These are phyloP conservation scores for Phytophthora constricta DNA, from an alignment of 352 stramenopile species.

Conservation along the genomic window DNA sequence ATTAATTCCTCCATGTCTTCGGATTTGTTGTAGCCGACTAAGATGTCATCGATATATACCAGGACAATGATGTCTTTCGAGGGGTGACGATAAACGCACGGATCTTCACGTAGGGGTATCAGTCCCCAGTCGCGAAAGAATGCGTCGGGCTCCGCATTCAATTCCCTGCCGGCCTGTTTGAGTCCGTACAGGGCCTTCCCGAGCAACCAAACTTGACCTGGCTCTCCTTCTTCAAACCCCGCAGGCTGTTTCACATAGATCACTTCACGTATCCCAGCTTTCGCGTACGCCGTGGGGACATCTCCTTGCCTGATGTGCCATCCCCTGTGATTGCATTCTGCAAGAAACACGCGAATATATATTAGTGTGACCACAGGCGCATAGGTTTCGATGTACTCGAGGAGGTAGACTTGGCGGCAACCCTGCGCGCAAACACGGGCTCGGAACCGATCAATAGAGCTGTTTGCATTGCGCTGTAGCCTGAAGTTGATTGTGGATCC, in stretches of 20 bases:
- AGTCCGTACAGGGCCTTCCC: conserved; percentile 6
- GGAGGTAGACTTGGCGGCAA: conserved; percentile 1
- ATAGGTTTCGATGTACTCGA: conserved; percentile 13
- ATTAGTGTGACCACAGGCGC: conserved; percentile 1
- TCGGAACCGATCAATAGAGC: conserved; percentile 1
- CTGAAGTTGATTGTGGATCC: conserved; percentile 7
- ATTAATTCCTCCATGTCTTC: background rate
- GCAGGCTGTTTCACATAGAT: conserved; percentile 8
- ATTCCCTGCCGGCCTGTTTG: conserved; percentile 9
- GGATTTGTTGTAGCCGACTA: conserved; percentile 1
- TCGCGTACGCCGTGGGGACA: conserved; percentile 4
- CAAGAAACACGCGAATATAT: conserved; percentile 8
- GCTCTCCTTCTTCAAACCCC: conserved; percentile 10
- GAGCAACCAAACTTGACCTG: conserved; percentile 10
- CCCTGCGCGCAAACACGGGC: conserved; percentile 7
- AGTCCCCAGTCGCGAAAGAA: background rate
- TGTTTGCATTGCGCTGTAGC: conserved; percentile 9
- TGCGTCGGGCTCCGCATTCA: background rate
- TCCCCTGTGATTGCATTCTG: conserved; percentile 2
- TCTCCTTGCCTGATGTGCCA: background rate
- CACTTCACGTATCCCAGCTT: background rate
- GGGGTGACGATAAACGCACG: background rate
- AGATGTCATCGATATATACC: conserved; percentile 10
- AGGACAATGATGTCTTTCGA: background rate
- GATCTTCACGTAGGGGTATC: background rate